A percentile compares a stretch with the other conserved stretches of the same genome.
Conservation (phyloP, 2,329 filamentous ascomycete species). For the Gliomastix tumulicola region DNA sequence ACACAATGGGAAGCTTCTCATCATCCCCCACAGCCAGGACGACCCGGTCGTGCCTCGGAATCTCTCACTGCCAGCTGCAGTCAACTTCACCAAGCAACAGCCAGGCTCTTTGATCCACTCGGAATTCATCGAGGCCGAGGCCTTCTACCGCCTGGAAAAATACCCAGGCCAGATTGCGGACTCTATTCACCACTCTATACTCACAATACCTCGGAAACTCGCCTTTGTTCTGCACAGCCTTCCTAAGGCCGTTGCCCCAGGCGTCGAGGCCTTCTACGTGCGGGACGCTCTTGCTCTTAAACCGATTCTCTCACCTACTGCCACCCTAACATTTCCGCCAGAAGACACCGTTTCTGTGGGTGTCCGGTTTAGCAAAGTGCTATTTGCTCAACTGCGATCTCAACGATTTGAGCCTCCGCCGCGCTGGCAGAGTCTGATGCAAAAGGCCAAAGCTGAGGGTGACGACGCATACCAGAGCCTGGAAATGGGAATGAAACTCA, state of each 20-base stretch:
- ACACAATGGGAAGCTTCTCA: constrained; percentile 63
- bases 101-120: constrained; percentile 61
- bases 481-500: constrained; percentile 81
- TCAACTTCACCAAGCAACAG: constrained; percentile 49
- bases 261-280: constrained; percentile 87
- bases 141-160: constrained; percentile 79
- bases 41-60: constrained; percentile 21
- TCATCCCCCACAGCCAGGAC: constrained; percentile 54
- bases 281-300: constrained; percentile 74
- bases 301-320: constrained; percentile 51
- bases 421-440: constrained; percentile 32
- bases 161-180: constrained; percentile 71
- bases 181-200: constrained; percentile 68
- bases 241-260: constrained; percentile 72
- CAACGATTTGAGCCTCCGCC: constrained; percentile 70
- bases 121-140: constrained; percentile 72
- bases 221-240: constrained; percentile 71
- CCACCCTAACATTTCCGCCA: constrained; percentile 60
- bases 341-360: constrained; percentile 73
- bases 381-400: constrained; percentile 84
- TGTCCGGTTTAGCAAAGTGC: constrained; percentile 76
- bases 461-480: constrained; percentile 21
- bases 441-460: constrained; percentile 2
- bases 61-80: constrained; percentile 59
- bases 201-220: constrained; percentile 73